Evolutionary conservation across 2,329 filamentous ascomycete genomes (phyloP).

Genomic region (Xylariomycetidae sp.): DNA sequence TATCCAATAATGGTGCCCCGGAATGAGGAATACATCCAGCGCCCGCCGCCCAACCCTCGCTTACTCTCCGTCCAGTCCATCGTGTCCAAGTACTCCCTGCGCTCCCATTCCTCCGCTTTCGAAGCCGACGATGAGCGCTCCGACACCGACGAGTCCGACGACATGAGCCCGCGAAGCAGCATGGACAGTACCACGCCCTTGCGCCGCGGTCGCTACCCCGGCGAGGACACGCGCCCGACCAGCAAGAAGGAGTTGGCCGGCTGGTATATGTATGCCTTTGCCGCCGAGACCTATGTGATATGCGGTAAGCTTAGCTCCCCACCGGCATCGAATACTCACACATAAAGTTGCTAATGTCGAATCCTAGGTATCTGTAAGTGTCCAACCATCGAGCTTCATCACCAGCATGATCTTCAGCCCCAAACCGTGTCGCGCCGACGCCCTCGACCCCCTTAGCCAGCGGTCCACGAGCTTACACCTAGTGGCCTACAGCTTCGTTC

Average conservation of each 20-base stretch:
- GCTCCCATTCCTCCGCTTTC: conserved; percentile 57
- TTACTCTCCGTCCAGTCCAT: conserved; percentile 45
- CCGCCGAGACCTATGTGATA: conserved; percentile 92
- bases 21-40: conserved; percentile 24
- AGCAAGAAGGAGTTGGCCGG: conserved; percentile 81
- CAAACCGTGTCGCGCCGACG: background rate
- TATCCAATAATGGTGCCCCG: conserved; percentile 29
- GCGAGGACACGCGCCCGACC: conserved; percentile 84
- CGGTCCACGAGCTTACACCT: no score
- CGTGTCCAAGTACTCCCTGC: conserved; percentile 49
- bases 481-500: conserved; percentile 65
- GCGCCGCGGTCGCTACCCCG: conserved; percentile 56
- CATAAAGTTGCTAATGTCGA: no score
- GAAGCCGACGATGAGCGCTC: conserved; percentile 67
- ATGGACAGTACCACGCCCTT: conserved; percentile 31
- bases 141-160: conserved; percentile 31
- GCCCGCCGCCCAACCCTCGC: conserved; percentile 37
- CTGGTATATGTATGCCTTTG: conserved; percentile 96
- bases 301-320: conserved; percentile 62
- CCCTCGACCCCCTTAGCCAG: background rate
- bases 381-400: background rate
- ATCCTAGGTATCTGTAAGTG: background rate
- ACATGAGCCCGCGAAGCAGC: conserved; percentile 32
- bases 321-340: no score
- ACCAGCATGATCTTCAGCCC: background rate